phyloP scores from a whole-genome alignment of 176 grass and related monocot species.

The Avena insularis region DNA sequence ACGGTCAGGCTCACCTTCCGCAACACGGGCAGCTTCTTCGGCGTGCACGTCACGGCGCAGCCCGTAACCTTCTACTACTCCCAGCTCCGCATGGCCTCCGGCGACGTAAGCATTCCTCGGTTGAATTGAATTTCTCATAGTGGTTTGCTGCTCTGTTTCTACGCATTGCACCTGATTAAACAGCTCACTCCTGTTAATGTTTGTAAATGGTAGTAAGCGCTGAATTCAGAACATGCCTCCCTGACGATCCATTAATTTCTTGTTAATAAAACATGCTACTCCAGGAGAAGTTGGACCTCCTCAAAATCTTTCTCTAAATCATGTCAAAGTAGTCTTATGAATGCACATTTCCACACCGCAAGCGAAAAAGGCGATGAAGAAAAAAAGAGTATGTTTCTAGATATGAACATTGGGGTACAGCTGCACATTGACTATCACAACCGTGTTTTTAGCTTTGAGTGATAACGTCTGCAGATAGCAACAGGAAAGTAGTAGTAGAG shows the following conservation, averaged over 20 bases:
- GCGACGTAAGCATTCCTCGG: conserved; percentile 57
- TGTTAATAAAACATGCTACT: background rate
- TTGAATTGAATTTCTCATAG: background rate
- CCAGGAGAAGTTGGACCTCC: background rate
- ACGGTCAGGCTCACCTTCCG: conserved; percentile 71
- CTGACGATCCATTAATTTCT: background rate
- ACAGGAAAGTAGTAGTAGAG: background rate
- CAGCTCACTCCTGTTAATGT: background rate
- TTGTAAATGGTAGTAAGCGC: background rate
- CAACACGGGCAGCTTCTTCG: conserved; percentile 93
- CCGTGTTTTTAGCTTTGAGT: background rate
- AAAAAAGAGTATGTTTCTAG: background rate
- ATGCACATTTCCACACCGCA: background rate
- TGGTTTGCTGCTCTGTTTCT: background rate
- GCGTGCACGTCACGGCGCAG: conserved; percentile 75
- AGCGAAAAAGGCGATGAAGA: background rate
- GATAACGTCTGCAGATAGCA: conserved; percentile 23
- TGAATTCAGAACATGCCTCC: background rate
- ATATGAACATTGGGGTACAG: conserved; percentile 21
- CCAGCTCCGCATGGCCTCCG: conserved; percentile 69
- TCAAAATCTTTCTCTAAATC: background rate
- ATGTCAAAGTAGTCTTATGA: background rate
- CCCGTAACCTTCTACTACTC: conserved; percentile 78
- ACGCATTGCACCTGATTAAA: background rate
- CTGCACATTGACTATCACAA: conserved; percentile 39